These are phyloP conservation scores for Cryptococcus deneoformans DNA, from an alignment of 1,284 basidiomycete species.

Conservation along the genomic window DNA sequence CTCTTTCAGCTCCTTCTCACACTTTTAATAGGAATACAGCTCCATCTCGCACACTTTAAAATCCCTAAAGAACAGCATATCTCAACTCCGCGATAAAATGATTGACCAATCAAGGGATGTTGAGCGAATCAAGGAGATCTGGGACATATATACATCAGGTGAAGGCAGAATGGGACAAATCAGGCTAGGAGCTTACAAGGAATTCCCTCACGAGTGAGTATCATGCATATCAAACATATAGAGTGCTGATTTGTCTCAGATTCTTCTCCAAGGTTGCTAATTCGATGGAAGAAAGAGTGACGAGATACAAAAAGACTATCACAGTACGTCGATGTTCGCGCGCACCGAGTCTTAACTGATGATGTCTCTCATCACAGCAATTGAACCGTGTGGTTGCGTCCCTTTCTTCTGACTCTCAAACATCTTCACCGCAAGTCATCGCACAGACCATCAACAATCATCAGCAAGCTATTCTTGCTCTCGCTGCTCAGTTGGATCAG, in stretches of 20 bases:
- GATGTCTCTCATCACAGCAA: constrained; percentile 22
- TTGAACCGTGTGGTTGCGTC: constrained; percentile 34
- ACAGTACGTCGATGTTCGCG: constrained; percentile 15
- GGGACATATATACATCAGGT: constrained; percentile 35
- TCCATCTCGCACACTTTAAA: constrained; percentile 34
- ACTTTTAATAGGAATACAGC: constrained; percentile 25
- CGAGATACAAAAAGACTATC: constrained; percentile 39
- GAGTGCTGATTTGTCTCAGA: constrained; percentile 9
- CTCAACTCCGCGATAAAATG: constrained; percentile 28
- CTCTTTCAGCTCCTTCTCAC: neutral
- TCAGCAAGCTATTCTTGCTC: constrained; percentile 35
- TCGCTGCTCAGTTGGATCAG: constrained; percentile 40
- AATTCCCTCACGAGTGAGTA: constrained; percentile 42
- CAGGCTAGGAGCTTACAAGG: constrained; percentile 34
- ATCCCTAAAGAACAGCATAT: constrained; percentile 24
- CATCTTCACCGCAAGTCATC: constrained; percentile 39
- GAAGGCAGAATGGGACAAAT: constrained; percentile 33
- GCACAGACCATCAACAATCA: constrained; percentile 45
- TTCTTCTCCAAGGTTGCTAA: constrained; percentile 34
- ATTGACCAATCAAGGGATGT: constrained; percentile 33
- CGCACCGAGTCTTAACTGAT: neutral
- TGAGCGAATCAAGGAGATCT: constrained; percentile 37
- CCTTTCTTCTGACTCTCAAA: constrained; percentile 27
- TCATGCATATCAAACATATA: neutral
- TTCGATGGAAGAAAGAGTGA: constrained; percentile 34